Conservation (phyloP, 148 eudicot genomes). For the Arctostaphylos glauca region DNA sequence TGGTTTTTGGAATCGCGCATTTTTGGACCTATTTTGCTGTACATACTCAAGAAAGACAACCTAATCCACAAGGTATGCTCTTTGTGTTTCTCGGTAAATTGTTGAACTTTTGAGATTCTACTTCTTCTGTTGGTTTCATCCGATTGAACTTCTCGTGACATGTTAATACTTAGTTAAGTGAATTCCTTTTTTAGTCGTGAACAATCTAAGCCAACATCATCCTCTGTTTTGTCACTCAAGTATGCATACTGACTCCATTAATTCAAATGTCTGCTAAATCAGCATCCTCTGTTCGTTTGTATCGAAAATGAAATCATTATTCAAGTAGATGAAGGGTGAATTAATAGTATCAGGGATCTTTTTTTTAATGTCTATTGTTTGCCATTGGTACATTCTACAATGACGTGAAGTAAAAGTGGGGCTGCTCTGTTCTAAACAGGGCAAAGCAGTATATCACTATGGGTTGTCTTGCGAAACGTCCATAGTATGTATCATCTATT, state of each 20-base stretch:
- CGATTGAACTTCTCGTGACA: not conserved
- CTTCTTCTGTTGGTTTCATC: not conserved
- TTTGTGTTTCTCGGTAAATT: not conserved
- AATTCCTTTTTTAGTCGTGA: not conserved
- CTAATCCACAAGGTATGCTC: slow-evolving; percentile 70
- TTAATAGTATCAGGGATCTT: not conserved
- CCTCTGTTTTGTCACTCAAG: not conserved
- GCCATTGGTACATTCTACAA: not conserved
- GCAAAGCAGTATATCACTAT: not conserved
- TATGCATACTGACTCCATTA: not conserved
- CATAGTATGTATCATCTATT: not conserved
- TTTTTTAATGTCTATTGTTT: not conserved
- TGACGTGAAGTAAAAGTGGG: not conserved
- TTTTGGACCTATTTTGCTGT: slow-evolving; percentile 48
- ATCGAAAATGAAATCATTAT: too few relatives aligned
- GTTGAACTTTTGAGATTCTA: not conserved
- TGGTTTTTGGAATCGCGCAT: slow-evolving; percentile 71
- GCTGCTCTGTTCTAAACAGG: not conserved
- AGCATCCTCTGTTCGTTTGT: too few relatives aligned
- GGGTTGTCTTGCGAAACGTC: not conserved
- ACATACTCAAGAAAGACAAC: slow-evolving; percentile 73
- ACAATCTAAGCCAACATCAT: not conserved
- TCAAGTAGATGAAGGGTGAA: not conserved
- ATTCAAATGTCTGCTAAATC: not conserved
- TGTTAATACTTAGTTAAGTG: not conserved